Evolutionary conservation across 306 rosid species (phyloP), one percentile per base, ranked within the genome.

Genomic region (Arachis stenosperma): DNA sequence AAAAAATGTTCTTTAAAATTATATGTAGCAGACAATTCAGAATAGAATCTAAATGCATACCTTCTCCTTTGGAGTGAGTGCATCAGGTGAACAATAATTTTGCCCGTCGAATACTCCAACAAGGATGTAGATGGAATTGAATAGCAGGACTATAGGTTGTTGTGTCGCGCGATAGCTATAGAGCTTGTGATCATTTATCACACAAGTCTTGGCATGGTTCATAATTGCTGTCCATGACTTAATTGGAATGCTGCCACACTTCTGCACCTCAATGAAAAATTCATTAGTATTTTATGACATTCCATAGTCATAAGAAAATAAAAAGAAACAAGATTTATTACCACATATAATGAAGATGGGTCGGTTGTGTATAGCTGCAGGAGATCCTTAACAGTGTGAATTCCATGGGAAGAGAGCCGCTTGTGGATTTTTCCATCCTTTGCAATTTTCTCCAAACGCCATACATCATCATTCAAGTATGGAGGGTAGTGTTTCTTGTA

Each of bases 401-500:
- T 86, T 65, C 80, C 79, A 0, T 1, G 2, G 0, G 2, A 0
- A 47, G 67, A 30, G n/a, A 91, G 83, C 53, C 65, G 71, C 64
- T 33, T 61, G 62, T 78, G 86, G 62, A 57, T 9, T 33, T 8
- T 6, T 5, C 97, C 96, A 1, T 69, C 81, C 72, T 78, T 84
- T 1, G 84, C 78, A 40, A 91, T 87, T 66, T n/a, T 80, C 79
- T 58, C 72, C 85, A 91, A 81, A 46, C 96, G 90, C 91, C 90
- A 91, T 22, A 86, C 3, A 17, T 85, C 82, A 43, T 91, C 97
- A 0, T 67, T 22, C 83, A 84, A 79, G 12, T 1, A 33, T 37
- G 97, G 96, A 61, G 91, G 92, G 71, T 68, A 13, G 69, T 84
- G 90, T 29, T 91, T 91, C 85, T 61, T 71, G 69, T 86, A 79